Evolutionary conservation across 2,329 filamentous ascomycete species (phyloP), one percentile per base, ranked within the genome.

Genomic region (Talaromyces atroroseus): DNA sequence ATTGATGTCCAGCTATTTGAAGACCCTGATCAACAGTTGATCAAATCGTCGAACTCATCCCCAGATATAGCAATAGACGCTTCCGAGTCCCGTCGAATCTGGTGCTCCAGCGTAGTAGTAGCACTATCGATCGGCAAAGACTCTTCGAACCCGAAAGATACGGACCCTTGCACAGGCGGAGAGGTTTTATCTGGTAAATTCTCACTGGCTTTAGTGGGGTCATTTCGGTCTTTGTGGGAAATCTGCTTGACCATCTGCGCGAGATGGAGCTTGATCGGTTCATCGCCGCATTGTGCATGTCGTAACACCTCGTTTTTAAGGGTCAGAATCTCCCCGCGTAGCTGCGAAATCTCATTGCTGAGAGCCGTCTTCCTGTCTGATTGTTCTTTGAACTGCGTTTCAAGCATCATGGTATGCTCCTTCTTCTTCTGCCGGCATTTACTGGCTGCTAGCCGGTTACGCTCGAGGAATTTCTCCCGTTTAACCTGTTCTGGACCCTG

Each of bases 401-500:
- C 80, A 14, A 83, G 75, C 38, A 73, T 65, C 55, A 77, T 72
- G 36, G 78, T 80, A 63, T 81, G 80, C 59, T 80, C 78, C 68
- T 84, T 84, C 70, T 84, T 83, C 73, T 83, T 83, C 63, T 80
- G 78, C n/a, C 82, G 78, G 66, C 82, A 84, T 62, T 84, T 84
- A 65, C 80, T 80, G 5, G 82, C 82, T 2, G 82, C 82, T 1
- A 82, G 68, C 2, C 82, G 77, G 62, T 84, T 84, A 62, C 82
- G 80, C 65, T 84, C 81, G 20, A 83, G 76, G 64, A 80, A 80
- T 49, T 76, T 76, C 53, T 77, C 75, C 8, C 77, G 75, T 61
- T 78, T 78, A 2, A 62, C 66, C n/a, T 69, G 62, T 16, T 62
- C 61, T 0, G 61, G 62, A 18, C 59, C 60, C 0, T 63, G 62